phyloP scores from a whole-genome alignment of 2,329 filamentous ascomycete species.

The Apiospora pterosperma region DNA sequence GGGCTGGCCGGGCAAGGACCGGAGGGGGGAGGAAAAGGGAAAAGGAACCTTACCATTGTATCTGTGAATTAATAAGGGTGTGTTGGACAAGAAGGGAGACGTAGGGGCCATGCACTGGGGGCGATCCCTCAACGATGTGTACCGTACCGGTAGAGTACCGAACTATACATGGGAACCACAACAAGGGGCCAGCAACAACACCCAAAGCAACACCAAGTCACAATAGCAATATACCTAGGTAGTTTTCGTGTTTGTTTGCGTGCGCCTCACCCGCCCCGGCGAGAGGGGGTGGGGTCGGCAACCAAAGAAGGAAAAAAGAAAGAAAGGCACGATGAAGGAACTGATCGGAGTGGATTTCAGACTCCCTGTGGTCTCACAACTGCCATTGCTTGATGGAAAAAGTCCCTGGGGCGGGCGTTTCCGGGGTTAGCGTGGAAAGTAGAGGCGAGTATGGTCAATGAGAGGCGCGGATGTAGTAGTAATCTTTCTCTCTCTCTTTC shows the following conservation, averaged over 20 bases:
- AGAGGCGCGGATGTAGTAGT: neutral
- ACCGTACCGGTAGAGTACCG: constrained; percentile 2
- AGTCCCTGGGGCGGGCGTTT: constrained; percentile 5
- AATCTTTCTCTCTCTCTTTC: neutral
- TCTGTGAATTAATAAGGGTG: constrained; percentile 24
- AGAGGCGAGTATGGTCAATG: constrained; percentile 1
- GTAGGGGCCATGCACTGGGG: constrained; percentile 25
- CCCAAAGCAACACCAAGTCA: constrained; percentile 10
- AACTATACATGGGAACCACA: constrained; percentile 16
- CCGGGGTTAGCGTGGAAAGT: neutral
- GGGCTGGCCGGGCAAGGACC: constrained; percentile 9
- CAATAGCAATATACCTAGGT: constrained; percentile 1
- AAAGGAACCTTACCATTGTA: constrained; percentile 32
- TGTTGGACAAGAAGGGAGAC: constrained; percentile 28
- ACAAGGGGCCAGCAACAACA: constrained; percentile 5
- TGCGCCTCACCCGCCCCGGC: constrained; percentile 27
- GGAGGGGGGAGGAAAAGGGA: constrained; percentile 22
- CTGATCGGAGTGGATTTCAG: neutral
- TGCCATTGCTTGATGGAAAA: neutral
- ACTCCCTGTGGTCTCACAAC: constrained; percentile 6
- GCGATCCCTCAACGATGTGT: constrained; percentile 16
- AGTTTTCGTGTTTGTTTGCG: constrained; percentile 6
- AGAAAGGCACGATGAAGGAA: constrained; percentile 5
- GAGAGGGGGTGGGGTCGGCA: constrained; percentile 24
- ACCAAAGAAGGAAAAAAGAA: neutral